These are phyloP conservation scores for Carex littledalei DNA, from an alignment of 176 grass and related monocot genomes.

Conservation along the genomic window DNA sequence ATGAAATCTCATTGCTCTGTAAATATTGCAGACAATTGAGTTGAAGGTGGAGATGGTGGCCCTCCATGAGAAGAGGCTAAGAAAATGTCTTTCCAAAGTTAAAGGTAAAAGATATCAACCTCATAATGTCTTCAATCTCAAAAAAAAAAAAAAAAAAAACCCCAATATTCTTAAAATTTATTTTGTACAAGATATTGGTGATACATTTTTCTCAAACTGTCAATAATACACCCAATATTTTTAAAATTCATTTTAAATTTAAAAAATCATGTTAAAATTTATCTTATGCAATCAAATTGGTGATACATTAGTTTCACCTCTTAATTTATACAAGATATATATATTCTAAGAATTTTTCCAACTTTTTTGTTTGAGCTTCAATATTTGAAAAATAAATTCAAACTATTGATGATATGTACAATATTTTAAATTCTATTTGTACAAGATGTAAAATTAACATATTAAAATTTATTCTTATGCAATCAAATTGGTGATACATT, in stretches of 20 bases:
- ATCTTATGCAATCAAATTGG: neutral
- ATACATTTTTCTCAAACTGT: no score
- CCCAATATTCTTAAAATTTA: neutral
- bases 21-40: constrained; percentile 62
- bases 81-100: constrained; percentile 98
- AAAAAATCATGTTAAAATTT: neutral
- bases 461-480: no score
- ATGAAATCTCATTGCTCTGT: neutral
- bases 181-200: no score
- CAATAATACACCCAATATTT: no score
- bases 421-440: neutral
- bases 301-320: neutral
- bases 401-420: neutral
- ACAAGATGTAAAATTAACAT: neutral
- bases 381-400: neutral
- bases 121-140: neutral
- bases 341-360: neutral
- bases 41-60: constrained; percentile 99
- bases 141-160: no score
- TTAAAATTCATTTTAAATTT: neutral
- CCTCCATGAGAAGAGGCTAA: constrained; percentile 90
- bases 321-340: neutral
- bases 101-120: constrained; percentile 62
- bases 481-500: no score
- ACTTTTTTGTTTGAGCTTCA: neutral